Conservation (phyloP, 75 land plant genomes). For the Sequoia sempervirens region DNA sequence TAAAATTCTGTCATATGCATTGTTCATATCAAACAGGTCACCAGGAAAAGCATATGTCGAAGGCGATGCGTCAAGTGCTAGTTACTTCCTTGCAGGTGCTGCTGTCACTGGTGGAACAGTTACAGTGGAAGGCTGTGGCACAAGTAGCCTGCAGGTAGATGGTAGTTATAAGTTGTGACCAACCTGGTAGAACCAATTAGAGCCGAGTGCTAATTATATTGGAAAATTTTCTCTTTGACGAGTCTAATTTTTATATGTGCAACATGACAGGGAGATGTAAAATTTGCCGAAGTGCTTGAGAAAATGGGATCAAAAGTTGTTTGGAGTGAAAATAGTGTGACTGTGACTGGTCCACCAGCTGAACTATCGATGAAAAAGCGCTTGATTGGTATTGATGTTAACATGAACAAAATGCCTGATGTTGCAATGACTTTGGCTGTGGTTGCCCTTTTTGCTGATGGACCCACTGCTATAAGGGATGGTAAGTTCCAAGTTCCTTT, state of each 20-base stretch:
- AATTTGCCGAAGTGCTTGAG: constrained; percentile 98
- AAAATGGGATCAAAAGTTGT: constrained; percentile 93
- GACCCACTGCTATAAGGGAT: constrained; percentile 92
- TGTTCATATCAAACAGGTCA: constrained; percentile 41
- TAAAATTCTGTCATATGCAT: neutral
- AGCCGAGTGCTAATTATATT: neutral
- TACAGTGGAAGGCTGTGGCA: constrained; percentile 96
- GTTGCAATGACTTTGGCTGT: constrained; percentile 99
- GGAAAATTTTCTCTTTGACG: neutral
- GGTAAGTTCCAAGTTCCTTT: constrained; percentile 37
- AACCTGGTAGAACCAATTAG: neutral
- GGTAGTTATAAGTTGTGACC: neutral
- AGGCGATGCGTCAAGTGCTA: constrained; percentile 99
- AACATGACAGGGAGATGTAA: constrained; percentile 81
- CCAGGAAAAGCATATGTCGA: constrained; percentile 96
- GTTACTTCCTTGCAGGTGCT: constrained; percentile 96
- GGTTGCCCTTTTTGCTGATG: constrained; percentile 92
- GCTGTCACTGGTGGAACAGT: constrained; percentile 96
- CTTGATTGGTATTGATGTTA: constrained; percentile 83
- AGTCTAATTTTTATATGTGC: neutral
- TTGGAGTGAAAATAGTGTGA: constrained; percentile 92
- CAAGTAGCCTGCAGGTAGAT: constrained; percentile 86
- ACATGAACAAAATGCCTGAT: constrained; percentile 99
- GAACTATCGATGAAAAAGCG: constrained; percentile 50
- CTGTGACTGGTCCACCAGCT: constrained; percentile 82